Evolutionary conservation across 164 flowering plant species (phyloP), one percentile per base, ranked within the genome.

Genomic region (Stephania cephalantha): DNA sequence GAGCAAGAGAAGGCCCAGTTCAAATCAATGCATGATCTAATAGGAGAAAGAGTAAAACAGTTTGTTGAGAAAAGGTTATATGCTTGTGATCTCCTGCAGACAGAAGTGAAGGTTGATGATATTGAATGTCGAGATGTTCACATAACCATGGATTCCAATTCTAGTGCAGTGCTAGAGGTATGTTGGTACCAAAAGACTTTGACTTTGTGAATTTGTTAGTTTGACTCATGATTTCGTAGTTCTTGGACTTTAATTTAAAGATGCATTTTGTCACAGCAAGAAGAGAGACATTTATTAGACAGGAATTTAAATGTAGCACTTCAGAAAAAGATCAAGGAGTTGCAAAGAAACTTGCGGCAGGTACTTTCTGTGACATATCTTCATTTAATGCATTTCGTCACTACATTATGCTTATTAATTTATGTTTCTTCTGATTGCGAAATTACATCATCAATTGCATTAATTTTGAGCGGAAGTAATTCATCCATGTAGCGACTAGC

Each of bases 201-300:
- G 42, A 35, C 42, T 35, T 35, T 35, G 3, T 35, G 42, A 35
- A 35, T 35, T 35, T 35, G 42, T 35, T 35, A 35, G 42, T 35
- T 35, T 35, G 42, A 35, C 42, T 35, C 42, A 35, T 35, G 42
- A 35, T 35, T 35, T 35, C 42, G 4, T 35, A 35, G 4, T 35
- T 35, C 42, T 35, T 35, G 42, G 42, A 35, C 42, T 35, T 35
- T 35, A 35, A 35, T 35, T 35, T 35, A 35, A 35, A 35, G 42
- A 35, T 35, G 42, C 42, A 35, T 35, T 35, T 35, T 35, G 42
- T 35, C 97, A 71, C 99, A 93, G 83, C 89, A 95, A 87, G 99
- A 95, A 82, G 99, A 95, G 81, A 87, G 97, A 69, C 90, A 91
- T 84, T 74, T 96, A 71, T 72, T 92, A 77, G 97, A 96, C 83